phyloP scores from a whole-genome alignment of 2,329 filamentous ascomycete species.

The Talaromyces sp. region DNA sequence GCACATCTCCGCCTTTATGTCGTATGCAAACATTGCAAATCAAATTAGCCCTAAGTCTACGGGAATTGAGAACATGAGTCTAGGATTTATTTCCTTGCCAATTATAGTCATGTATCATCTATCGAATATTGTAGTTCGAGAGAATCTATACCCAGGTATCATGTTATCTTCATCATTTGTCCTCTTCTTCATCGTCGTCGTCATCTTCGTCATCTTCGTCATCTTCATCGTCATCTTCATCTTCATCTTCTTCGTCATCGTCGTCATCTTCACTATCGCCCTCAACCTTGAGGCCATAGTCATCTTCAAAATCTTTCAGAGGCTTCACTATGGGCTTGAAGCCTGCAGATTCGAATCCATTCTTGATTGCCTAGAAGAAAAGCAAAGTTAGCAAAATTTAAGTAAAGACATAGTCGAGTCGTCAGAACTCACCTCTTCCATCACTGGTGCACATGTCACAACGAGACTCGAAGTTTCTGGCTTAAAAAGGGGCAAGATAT shows the following conservation, averaged over 20 bases:
- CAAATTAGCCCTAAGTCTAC: background rate
- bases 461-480: conserved; percentile 79
- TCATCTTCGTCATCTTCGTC: conserved; percentile 37
- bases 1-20: conserved; percentile 1
- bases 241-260: conserved; percentile 47
- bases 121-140: background rate
- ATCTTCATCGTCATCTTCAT: conserved; percentile 40
- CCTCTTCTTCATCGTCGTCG: conserved; percentile 25
- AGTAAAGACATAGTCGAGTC: conserved; percentile 8
- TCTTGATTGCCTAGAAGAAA: conserved; percentile 62
- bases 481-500: conserved; percentile 76
- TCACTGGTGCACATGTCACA: conserved; percentile 79
- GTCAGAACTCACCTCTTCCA: conserved; percentile 68
- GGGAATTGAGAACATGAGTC: background rate
- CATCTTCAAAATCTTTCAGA: conserved; percentile 78
- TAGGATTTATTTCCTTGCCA: background rate
- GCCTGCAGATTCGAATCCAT: conserved; percentile 68
- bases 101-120: background rate
- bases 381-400: conserved; percentile 20
- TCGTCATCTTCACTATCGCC: conserved; percentile 59
- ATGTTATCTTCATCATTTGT: conserved; percentile 15
- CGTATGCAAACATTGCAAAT: conserved; percentile 5
- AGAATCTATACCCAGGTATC: background rate
- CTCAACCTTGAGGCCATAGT: conserved; percentile 72
- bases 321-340: conserved; percentile 74